Percentiles rank a stretch among this genome's conserved stretches.
Evolutionary conservation across 2,329 filamentous ascomycete genomes (phyloP).

Genomic region (Trichophyton mentagrophytes): DNA sequence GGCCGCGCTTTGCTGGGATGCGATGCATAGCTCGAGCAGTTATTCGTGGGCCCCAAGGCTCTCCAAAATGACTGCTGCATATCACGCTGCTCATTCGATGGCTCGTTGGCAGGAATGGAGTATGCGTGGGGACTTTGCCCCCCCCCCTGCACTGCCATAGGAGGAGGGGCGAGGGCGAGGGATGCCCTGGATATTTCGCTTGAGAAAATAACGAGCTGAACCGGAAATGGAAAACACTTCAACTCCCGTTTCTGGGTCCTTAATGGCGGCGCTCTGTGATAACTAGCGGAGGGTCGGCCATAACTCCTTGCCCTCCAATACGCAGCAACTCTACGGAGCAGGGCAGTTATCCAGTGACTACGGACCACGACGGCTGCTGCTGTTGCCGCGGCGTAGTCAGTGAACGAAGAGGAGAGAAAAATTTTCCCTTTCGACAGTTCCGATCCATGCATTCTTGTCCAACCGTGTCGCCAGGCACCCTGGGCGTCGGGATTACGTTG

Average conservation of each 20-base stretch:
- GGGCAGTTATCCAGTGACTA: too few species aligned
- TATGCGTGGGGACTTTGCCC: neutral
- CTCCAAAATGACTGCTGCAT: neutral
- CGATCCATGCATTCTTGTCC: neutral
- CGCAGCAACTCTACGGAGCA: too few species aligned
- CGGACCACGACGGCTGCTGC: neutral
- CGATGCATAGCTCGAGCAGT: neutral
- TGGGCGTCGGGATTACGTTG: neutral
- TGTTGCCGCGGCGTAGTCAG: neutral
- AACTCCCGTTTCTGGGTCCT: neutral
- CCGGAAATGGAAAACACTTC: neutral
- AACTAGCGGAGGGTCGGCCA: neutral
- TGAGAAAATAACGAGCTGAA: neutral
- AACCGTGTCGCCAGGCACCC: neutral
- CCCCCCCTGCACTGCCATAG: neutral
- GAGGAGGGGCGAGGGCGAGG: neutral
- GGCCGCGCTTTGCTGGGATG: neutral
- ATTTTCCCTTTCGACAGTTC: neutral
- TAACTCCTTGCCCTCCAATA: too few species aligned
- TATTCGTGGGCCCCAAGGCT: neutral
- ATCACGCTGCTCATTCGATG: neutral
- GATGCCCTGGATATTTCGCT: neutral
- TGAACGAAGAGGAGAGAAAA: neutral
- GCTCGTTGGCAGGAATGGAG: neutral
- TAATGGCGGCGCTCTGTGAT: neutral